Evolutionary conservation across 495 filamentous ascomycete genomes (phyloP), one percentile per base, ranked within the genome.

Genomic region (Penicillium bialowiezense): DNA sequence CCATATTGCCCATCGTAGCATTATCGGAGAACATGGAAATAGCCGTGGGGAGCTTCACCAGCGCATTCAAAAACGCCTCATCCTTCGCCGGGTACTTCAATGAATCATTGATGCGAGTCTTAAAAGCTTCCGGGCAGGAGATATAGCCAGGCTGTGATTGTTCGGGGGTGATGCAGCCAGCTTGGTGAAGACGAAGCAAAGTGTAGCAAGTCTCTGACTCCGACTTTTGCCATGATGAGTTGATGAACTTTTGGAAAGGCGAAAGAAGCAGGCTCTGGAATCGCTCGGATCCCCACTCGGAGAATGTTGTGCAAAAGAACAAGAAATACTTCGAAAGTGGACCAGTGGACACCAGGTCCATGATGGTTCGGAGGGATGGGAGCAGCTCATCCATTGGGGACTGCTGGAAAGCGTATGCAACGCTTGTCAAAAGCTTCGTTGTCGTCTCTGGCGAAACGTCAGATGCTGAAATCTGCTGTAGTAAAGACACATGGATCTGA

Each of bases 371-470:
- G 29, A 90, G 68, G 29, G 72, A 77, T 7, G 89, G 82, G 35
- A 97, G 80, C 41, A 91, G 71, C 13, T 82, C 78, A 56, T 96
- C 89, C 62, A 96, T 81, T 19, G 91, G 85, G n/a, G 90, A 82
- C 39, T 81, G 74, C 59, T 87, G 82, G 48, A 95, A 75, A 4
- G 84, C 67, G 40, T 95, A 84, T 18, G 88, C 84, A 32, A 77
- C 68, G 37, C 73, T 61, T 40, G 83, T 85, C 20, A 86, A 72
- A 19, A 86, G 71, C 33, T 79, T 72, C 69, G 83, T 84, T 9
- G 82, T 55, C 17, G 70, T 64, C 32, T 74, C 68, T 7, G 72
- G 52, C 18, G 74, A 55, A 9, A 75, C 59, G 28, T 67, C 68
- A 28, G 74, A 64, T 33, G 71, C 44, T 23, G 68, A 55, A 29